These are phyloP conservation scores for Euphorbia schlechtendalii DNA, from an alignment of 441 rosid species.

Conservation along the genomic window DNA sequence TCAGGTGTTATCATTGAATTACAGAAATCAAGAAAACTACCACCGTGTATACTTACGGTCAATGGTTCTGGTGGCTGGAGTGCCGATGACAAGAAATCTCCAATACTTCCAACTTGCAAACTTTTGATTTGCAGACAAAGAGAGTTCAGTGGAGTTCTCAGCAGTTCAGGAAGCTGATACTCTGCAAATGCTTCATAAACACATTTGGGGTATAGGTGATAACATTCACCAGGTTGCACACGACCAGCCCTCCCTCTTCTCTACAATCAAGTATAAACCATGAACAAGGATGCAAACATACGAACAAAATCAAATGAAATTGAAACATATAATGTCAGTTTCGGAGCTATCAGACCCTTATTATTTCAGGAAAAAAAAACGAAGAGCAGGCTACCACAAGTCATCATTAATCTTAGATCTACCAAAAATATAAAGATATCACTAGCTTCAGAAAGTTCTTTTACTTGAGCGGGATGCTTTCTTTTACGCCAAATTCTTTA, in stretches of 20 bases:
- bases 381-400: neutral
- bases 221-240: constrained; percentile 91
- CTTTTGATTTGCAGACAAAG: constrained; percentile 99
- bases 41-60: constrained; percentile 56
- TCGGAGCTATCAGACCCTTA: constrained; percentile 2
- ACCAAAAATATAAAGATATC: neutral
- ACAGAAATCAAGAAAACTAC: neutral
- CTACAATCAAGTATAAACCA: constrained; percentile 37
- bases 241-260: constrained; percentile 99
- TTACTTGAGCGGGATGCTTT: neutral
- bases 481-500: neutral
- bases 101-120: constrained; percentile 83
- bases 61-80: constrained; percentile 90
- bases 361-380: neutral
- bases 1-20: neutral
- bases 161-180: constrained; percentile 96
- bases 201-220: constrained; percentile 86
- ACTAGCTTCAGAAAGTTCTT: neutral
- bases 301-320: constrained; percentile 9
- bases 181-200: constrained; percentile 93
- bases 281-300: constrained; percentile 15
- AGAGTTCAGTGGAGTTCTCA: constrained; percentile 97
- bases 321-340: constrained; percentile 12
- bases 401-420: constrained; percentile 10
- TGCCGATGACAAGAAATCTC: constrained; percentile 91